These are phyloP conservation scores for Chlamydomonas incerta DNA, from an alignment of 139 green algal species.

Conservation along the genomic window DNA sequence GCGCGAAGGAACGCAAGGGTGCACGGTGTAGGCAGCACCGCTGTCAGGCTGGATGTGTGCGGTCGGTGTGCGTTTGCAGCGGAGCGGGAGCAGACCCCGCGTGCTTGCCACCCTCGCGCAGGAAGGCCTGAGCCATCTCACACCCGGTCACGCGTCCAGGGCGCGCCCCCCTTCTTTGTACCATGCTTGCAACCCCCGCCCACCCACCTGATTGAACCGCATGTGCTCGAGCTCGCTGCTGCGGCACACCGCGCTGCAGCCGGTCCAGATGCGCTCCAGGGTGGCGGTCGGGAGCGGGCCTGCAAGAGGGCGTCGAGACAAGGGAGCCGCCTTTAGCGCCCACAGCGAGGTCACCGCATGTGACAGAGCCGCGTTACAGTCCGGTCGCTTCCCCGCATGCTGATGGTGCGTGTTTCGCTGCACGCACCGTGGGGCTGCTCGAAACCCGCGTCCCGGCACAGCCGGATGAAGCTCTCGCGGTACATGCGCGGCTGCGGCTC, in stretches of 20 bases:
- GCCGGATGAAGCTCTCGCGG: neutral
- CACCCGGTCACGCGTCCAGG: too few relatives aligned
- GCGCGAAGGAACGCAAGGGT: too few relatives aligned
- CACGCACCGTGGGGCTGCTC: conserved; percentile 17
- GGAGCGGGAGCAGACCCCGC: neutral
- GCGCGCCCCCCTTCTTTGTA: too few relatives aligned
- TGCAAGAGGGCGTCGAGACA: neutral
- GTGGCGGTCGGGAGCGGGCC: neutral
- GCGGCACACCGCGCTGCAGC: neutral
- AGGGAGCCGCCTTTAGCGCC: neutral
- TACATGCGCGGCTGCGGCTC: conserved; percentile 19
- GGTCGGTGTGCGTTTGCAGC: too few relatives aligned
- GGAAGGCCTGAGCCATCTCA: too few relatives aligned
- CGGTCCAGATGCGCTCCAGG: conserved; percentile 27
- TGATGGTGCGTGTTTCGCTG: neutral
- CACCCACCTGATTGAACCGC: neutral
- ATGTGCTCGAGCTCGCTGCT: neutral
- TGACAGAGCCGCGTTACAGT: too few relatives aligned
- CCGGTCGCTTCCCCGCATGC: neutral
- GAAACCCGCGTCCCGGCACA: conserved; percentile 24
- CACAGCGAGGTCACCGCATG: too few relatives aligned
- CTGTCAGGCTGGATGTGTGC: too few relatives aligned
- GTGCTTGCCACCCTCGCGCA: neutral
- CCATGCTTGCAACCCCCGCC: too few relatives aligned
- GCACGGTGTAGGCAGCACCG: too few relatives aligned